Base-by-base conservation (phyloP, 2,329 filamentous ascomycete genomes). In the Ophiosphaerella korrae region DNA sequence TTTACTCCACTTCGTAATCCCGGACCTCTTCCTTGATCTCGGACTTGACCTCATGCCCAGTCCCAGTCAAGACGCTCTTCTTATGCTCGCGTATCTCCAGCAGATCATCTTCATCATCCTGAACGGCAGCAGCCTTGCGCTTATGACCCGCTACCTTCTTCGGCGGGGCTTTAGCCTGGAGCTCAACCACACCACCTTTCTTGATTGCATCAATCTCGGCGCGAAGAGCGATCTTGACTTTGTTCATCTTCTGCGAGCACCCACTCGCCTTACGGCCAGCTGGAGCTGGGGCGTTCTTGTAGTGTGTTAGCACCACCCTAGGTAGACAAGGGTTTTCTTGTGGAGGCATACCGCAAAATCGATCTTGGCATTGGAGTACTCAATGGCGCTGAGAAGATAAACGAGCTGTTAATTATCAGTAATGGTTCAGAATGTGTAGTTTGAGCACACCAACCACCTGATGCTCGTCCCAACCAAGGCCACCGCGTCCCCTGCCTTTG, bases 281-380 rank as follows among this genome's bases (percentile, higher is more conserved):
- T 1, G 66, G 67, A 21, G 53, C 54, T 0, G 61, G 62, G 0
- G 60, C 46, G 9, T 55, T 60, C 64, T 68, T 36, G 16, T 12
- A n/a, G 21, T 2, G 26, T 8, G 45, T 47, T 12, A 16, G n/a
- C 4, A 14, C 33, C 48, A 42, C 42, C 24, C 9, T 13, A n/a
- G 1, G 37, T 14, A 16, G n/a, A 2, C 5, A n/a, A 35, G 11
- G 31, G 12, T 34, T 5, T 5, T 3, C 32, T 13, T 11, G 5
- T 12, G 39, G 16, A 13, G 7, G 48, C 55, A 6, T 33, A 63
- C 62, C 8, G 14, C n/a, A 40, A 40, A 64, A 21, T 67, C 53
- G 12, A 59, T 40, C 18, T 60, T 64, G 35, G 41, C 31, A 31
- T 43, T 38, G 23, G 31, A 36, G 14, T 45, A 33, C 7, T 49